These are phyloP conservation scores for Raddia distichophylla DNA, from an alignment of 176 grass and related monocot species.

Conservation along the genomic window DNA sequence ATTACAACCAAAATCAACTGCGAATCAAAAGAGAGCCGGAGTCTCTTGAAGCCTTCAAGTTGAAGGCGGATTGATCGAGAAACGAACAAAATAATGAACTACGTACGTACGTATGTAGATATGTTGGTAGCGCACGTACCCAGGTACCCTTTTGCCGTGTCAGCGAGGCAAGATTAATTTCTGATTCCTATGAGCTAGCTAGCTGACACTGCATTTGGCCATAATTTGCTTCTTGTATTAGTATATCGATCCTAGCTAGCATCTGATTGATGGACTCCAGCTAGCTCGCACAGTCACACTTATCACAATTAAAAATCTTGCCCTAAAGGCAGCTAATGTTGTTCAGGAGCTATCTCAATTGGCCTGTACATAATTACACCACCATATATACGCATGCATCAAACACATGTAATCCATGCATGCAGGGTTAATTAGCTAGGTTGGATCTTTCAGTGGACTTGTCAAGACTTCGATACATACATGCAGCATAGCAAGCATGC, in stretches of 20 bases:
- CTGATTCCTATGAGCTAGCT: neutral
- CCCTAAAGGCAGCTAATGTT: neutral
- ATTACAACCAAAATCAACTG: too few species aligned
- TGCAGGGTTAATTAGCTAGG: neutral
- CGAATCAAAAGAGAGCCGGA: too few species aligned
- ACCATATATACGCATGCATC: neutral
- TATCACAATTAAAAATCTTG: neutral
- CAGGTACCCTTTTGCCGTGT: neutral
- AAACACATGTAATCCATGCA: neutral
- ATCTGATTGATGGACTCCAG: neutral
- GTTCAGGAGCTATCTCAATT: neutral
- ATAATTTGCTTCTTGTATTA: too few species aligned
- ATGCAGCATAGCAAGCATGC: neutral
- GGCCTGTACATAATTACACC: neutral
- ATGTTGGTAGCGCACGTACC: neutral
- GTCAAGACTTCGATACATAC: neutral
- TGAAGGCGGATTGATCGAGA: neutral
- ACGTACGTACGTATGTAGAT: neutral
- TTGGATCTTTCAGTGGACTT: constrained; percentile 6
- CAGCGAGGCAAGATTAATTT: neutral
- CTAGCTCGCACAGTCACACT: neutral
- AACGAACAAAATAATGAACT: neutral
- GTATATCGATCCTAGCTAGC: too few species aligned
- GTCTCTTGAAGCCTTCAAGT: too few species aligned
- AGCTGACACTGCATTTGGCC: neutral